Base-by-base conservation (phyloP, 2,329 filamentous ascomycete species). In the Claviceps quebecensis region DNA sequence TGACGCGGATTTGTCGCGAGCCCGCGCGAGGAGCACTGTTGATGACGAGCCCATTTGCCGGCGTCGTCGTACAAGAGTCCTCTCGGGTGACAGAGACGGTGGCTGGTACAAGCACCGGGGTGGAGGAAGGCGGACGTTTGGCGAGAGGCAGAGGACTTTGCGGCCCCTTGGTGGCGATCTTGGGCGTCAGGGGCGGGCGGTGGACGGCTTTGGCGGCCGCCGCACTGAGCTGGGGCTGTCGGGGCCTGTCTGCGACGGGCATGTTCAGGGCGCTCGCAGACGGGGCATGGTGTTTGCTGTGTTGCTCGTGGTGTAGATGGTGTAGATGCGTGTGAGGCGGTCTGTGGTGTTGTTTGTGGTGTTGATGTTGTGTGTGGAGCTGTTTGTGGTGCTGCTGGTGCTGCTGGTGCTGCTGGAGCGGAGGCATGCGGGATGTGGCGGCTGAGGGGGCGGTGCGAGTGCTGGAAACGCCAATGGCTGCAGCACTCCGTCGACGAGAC, bases 1-100 rank as follows among this genome's bases (percentile, higher is more conserved):
- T 81, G 52, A 82, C 77, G 57, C 87, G 81, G 58, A 73, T 81
- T 63, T 81, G 87, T 55, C 89, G 77, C 47, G 81, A 73, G 8
- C 84, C 84, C 8, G 88, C 88, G 57, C 89, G 80, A 48, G 88
- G 87, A 3, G 89, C 94, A 62, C 89, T 71, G 64, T 87, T 89
- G 64, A 65, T 67, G 45, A 88, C 68, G 58, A 78, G 78, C 48
- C 76, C 62, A 48, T 75, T 71, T 34, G 74, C 69, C 8, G 80
- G 72, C 45, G 76, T 74, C 45, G 76, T 74, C 45, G 73, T 66
- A 57, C 72, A 66, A 56, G 72, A 62, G 54, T 79, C 75, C 48
- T 84, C 79, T 53, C 63, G 17, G 17, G 48, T 62, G 14, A 56
- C 47, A 17, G 50, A 45, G 14, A 56, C 52, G 52, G 38, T 55